Percentiles rank a stretch among this genome's conserved stretches.
Conservation (phyloP, 257 asterid species). For the Nicotiana undulata region DNA sequence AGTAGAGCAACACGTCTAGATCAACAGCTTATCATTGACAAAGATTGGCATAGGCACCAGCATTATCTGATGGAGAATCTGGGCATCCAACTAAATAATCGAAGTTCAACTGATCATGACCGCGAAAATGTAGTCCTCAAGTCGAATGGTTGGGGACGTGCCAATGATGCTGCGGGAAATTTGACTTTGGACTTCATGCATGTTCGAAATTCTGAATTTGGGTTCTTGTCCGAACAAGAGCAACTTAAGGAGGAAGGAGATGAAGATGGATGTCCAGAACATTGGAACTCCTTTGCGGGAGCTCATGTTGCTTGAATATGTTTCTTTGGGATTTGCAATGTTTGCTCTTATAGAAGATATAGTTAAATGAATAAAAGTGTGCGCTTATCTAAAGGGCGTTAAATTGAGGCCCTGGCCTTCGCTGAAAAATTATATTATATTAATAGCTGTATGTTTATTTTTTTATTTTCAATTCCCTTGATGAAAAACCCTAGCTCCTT, state of each 20-base stretch:
- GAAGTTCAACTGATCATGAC: neutral
- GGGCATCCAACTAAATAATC: neutral
- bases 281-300: conserved; percentile 26
- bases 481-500: no score
- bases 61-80: conserved; percentile 4
- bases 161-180: conserved; percentile 10
- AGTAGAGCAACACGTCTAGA: conserved; percentile 46
- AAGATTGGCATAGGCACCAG: conserved; percentile 5
- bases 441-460: no score
- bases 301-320: conserved; percentile 9
- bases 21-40: conserved; percentile 17
- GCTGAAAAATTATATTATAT: no score
- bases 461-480: no score
- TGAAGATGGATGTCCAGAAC: conserved; percentile 21
- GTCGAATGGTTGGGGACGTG: conserved; percentile 14
- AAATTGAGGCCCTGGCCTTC: no score
- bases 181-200: conserved; percentile 53
- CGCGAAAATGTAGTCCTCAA: neutral
- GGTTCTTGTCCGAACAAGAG: conserved; percentile 20
- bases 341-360: neutral
- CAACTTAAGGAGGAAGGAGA: conserved; percentile 14
- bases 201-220: conserved; percentile 30
- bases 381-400: no score
- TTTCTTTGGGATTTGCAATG: neutral
- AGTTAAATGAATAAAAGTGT: neutral